Evolutionary conservation across 805 yeast species (phyloP).

Genomic region (Kluyveromyces dobzhanskii): DNA sequence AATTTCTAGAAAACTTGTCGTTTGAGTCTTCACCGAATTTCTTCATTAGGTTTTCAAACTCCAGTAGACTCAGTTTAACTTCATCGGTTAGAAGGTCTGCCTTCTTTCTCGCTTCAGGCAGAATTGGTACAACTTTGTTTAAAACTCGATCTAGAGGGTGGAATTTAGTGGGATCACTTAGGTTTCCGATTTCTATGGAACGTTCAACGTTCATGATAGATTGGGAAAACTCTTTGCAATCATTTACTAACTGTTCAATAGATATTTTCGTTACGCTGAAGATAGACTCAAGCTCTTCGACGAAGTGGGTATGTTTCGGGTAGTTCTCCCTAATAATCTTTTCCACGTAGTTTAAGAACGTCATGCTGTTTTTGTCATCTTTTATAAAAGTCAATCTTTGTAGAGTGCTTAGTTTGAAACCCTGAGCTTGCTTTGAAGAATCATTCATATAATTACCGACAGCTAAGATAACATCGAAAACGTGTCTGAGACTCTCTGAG

Average conservation of each 20-base stretch:
- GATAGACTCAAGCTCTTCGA: slow-evolving; percentile 60
- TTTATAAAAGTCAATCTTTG: slow-evolving; percentile 86
- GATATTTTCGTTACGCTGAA: slow-evolving; percentile 60
- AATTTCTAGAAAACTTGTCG: slow-evolving; percentile 56
- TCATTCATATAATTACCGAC: slow-evolving; percentile 98
- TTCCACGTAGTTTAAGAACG: slow-evolving; percentile 89
- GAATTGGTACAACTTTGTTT: slow-evolving; percentile 47
- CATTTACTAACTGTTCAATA: slow-evolving; percentile 70
- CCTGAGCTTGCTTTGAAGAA: slow-evolving; percentile 81
- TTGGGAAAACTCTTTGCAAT: slow-evolving; percentile 56
- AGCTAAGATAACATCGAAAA: slow-evolving; percentile 76
- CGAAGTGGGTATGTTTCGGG: slow-evolving; percentile 68
- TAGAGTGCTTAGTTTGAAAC: slow-evolving; percentile 83
- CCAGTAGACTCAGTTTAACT: slow-evolving; percentile 50
- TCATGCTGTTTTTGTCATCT: slow-evolving; percentile 78
- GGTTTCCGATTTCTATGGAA: slow-evolving; percentile 73
- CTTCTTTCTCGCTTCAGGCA: slow-evolving; percentile 71
- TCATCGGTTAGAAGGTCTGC: slow-evolving; percentile 58
- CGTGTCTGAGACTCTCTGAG: slow-evolving; percentile 59
- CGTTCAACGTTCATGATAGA: slow-evolving; percentile 61
- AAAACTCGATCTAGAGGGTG: slow-evolving; percentile 81
- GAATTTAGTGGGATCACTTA: slow-evolving; percentile 67
- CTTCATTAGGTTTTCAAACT: slow-evolving; percentile 64
- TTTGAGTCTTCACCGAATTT: slow-evolving; percentile 84
- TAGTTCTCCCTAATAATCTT: slow-evolving; percentile 74